A percentile compares a stretch with the other conserved stretches of the same genome.
These are phyloP conservation scores for Capsicum rhomboideum DNA, from an alignment of 257 asterid genomes.

Conservation along the genomic window DNA sequence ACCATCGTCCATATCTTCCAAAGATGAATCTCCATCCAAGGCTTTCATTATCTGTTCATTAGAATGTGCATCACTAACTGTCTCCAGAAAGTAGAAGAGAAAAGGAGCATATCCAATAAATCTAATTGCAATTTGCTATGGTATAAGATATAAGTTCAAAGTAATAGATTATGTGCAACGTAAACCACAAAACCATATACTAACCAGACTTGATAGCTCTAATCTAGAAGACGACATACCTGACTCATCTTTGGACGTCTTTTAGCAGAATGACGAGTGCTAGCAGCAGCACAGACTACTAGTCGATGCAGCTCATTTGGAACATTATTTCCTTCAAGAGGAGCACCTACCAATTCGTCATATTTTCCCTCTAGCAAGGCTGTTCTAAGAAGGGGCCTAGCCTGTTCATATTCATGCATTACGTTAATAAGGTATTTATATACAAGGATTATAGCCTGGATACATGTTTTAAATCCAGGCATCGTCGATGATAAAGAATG, in stretches of 20 bases:
- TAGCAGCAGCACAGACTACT: slow-evolving; percentile 66
- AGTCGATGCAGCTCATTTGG: slow-evolving; percentile 50
- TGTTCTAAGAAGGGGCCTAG: slow-evolving; percentile 56
- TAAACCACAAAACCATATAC: neutral
- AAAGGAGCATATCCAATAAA: neutral
- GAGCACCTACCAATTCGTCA: slow-evolving; percentile 53
- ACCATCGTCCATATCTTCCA: slow-evolving; percentile 63
- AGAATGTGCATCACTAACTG: neutral
- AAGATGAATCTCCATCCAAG: slow-evolving; percentile 64
- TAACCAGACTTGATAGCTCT: neutral
- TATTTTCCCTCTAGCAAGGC: slow-evolving; percentile 61
- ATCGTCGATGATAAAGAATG: neutral
- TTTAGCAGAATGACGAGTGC: slow-evolving; percentile 83
- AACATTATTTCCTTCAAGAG: slow-evolving; percentile 40
- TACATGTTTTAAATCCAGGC: neutral
- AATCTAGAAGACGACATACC: slow-evolving; percentile 18
- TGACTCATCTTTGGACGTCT: slow-evolving; percentile 95
- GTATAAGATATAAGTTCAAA: neutral
- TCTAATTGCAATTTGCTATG: neutral
- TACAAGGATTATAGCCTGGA: neutral
- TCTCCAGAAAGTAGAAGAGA: neutral
- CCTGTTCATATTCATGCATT: slow-evolving; percentile 27
- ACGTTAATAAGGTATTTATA: neutral
- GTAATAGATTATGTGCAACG: neutral
- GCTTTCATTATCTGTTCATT: slow-evolving; percentile 57